These are phyloP conservation scores for Trichoderma brevicompactum DNA, from an alignment of 2,329 filamentous ascomycete species.

Conservation along the genomic window DNA sequence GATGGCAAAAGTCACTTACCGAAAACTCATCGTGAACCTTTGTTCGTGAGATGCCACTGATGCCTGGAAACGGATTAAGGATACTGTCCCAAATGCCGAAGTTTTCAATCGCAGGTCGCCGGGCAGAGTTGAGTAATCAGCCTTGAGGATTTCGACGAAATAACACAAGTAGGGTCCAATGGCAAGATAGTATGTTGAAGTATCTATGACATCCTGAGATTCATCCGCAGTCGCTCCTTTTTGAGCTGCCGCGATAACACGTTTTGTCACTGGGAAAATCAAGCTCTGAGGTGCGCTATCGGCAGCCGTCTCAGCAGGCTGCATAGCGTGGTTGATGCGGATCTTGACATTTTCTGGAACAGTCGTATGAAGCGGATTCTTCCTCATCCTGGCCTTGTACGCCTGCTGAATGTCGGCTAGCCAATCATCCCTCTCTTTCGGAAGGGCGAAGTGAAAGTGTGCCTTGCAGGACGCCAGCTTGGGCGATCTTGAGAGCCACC, in stretches of 20 bases:
- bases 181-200: conserved; percentile 59
- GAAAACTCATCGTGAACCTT: conserved; percentile 59
- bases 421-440: conserved; percentile 56
- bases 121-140: conserved; percentile 47
- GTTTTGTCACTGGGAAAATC: conserved; percentile 59
- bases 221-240: conserved; percentile 50
- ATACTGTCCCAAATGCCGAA: conserved; percentile 57
- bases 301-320: conserved; percentile 45
- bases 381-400: conserved; percentile 46
- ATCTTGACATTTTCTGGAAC: conserved; percentile 53
- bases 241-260: conserved; percentile 47
- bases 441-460: conserved; percentile 54
- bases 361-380: conserved; percentile 42
- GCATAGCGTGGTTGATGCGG: conserved; percentile 53
- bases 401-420: conserved; percentile 52
- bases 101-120: conserved; percentile 55
- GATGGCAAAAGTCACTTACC: conserved; percentile 43
- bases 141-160: conserved; percentile 55
- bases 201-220: conserved; percentile 52
- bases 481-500: conserved; percentile 56
- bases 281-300: conserved; percentile 39
- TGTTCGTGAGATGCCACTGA: conserved; percentile 58
- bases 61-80: conserved; percentile 55
- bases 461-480: conserved; percentile 52
- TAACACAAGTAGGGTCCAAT: conserved; percentile 59